Base-by-base conservation (phyloP, 1,284 basidiomycete species). In the Pholiota adiposa region DNA sequence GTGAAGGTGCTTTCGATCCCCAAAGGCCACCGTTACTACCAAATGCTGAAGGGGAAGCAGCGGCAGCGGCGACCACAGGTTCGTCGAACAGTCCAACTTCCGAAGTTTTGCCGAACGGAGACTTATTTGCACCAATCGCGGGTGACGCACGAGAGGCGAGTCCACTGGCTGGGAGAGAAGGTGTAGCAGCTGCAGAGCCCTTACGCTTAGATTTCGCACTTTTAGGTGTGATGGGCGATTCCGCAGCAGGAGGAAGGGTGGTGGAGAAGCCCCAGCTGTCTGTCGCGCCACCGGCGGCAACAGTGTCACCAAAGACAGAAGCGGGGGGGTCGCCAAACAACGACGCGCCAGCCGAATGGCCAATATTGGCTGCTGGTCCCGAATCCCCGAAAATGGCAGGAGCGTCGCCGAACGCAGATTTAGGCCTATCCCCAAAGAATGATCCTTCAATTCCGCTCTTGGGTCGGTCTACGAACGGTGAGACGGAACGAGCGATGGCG, bases 341-440 rank as follows among this genome's bases (percentile, higher is more conserved):
- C 9, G 59, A 49, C 2, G 59, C 51, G 2, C 54, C 40, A 0
- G 53, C 51, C 0, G 52, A 61, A 21, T 52, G 50, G 41, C 56
- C 55, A 27, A 54, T 43, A 19, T 65, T 59, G 33, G 62, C 61
- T 14, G 59, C 63, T 19, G 60, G 60, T 23, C 62, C 62, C 33
- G 66, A 51, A 50, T 65, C 65, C 14, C 65, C 68, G 55, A 66
- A 66, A 49, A 66, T 62, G 16, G 63, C 65, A 8, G 62, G 62
- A 19, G 59, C 49, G 21, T 67, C 69, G 29, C 63, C 67, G 34
- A 70, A 67, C 11, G 66, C 65, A 0, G 67, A 68, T 40, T 64
- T 65, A 6, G 69, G 67, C n/a, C 59, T 59, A 19, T 62, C 63
- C 6, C 63, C 67, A n/a, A 62, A 63, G 57, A 68, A 60, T 2